phyloP scores from a whole-genome alignment of 1,139 yeast genomes.

The Schizosaccharomyces versatilis region DNA sequence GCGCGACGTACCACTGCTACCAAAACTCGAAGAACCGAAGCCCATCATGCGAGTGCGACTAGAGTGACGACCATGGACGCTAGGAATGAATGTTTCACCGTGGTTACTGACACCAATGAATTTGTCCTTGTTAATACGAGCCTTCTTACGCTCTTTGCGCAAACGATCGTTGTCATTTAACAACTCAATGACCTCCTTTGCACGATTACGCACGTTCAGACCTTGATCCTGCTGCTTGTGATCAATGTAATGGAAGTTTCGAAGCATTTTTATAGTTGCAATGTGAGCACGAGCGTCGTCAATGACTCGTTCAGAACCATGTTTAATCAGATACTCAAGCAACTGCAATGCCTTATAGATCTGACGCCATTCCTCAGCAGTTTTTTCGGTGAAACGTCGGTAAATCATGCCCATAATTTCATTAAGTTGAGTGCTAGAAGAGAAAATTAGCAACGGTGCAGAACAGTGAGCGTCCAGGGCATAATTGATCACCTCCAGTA shows the following conservation, averaged over 20 bases:
- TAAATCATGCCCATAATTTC: slow-evolving; percentile 26
- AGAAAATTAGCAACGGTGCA: slow-evolving; percentile 6
- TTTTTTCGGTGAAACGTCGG: slow-evolving; percentile 67
- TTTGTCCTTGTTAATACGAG: slow-evolving; percentile 63
- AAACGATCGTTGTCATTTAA: slow-evolving; percentile 57
- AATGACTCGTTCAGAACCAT: slow-evolving; percentile 84
- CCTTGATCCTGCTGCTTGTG: slow-evolving; percentile 94
- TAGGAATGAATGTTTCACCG: slow-evolving; percentile 17
- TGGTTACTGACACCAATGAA: slow-evolving; percentile 31
- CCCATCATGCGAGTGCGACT: slow-evolving; percentile 19
- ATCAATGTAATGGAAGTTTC: slow-evolving; percentile 83
- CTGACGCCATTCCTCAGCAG: slow-evolving; percentile 96
- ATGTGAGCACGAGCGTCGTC: slow-evolving; percentile 81
- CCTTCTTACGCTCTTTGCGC: slow-evolving; percentile 70
- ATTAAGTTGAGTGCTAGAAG: slow-evolving; percentile 21
- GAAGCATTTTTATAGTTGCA: slow-evolving; percentile 66
- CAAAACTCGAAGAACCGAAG: slow-evolving; percentile 22
- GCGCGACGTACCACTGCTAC: slow-evolving; percentile 21
- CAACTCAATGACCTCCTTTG: slow-evolving; percentile 50
- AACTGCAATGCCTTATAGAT: slow-evolving; percentile 82
- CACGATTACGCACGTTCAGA: slow-evolving; percentile 75
- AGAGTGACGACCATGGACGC: slow-evolving; percentile 21
- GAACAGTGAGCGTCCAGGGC: neutral
- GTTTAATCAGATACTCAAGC: slow-evolving; percentile 70
- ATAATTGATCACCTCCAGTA: neutral